Conservation (phyloP, 106 monocot genomes). For the Alisma plantagoaquatica region DNA sequence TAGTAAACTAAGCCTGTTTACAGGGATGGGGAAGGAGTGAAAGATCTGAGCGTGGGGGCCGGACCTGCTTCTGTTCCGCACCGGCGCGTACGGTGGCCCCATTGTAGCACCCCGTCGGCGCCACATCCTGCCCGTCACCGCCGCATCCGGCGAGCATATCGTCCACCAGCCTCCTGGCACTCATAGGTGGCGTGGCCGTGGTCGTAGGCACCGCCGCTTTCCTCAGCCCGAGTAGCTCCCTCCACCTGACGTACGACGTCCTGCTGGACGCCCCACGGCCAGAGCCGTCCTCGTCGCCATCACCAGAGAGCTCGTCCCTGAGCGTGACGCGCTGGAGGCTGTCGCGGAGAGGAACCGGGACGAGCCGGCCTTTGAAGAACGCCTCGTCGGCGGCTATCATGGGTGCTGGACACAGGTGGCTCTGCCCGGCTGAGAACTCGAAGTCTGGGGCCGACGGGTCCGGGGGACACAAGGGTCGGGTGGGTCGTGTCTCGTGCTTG, state of each 20-base stretch:
- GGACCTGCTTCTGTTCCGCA: not conserved
- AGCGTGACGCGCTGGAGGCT: slow-evolving; percentile 1
- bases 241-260: slow-evolving; percentile 5
- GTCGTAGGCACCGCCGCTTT: too few species aligned
- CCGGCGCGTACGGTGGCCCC: not conserved
- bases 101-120: too few species aligned
- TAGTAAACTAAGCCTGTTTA: too few species aligned
- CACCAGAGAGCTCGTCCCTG: slow-evolving; percentile 1
- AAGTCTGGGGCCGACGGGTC: slow-evolving; percentile 7
- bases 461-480: too few species aligned
- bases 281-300: not conserved
- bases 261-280: not conserved
- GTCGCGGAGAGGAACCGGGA: not conserved
- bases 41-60: not conserved
- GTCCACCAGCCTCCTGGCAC: too few species aligned
- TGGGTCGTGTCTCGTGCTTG: slow-evolving; percentile 5
- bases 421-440: slow-evolving; percentile 3
- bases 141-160: too few species aligned
- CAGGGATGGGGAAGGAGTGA: not conserved
- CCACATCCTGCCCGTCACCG: too few species aligned
- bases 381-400: slow-evolving; percentile 18
- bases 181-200: too few species aligned
- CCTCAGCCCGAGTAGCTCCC: slow-evolving; percentile 11
- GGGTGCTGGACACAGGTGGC: too few species aligned
- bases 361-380: slow-evolving; percentile 13